phyloP scores from a whole-genome alignment of 225 moss, liverwort and hornwort species.

The Antitrichia curtipendula region DNA sequence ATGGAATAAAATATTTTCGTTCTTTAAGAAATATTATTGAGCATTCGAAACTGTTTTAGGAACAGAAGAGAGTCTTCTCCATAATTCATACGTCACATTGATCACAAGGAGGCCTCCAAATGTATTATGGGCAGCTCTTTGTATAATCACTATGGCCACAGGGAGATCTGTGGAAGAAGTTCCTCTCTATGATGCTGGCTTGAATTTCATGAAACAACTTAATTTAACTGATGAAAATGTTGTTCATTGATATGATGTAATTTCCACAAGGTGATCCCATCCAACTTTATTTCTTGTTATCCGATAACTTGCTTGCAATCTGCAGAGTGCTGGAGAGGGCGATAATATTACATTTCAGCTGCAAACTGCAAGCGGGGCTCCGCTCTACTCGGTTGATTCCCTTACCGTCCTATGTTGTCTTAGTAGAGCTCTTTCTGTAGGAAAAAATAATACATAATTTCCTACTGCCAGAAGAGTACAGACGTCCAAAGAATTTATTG shows the following conservation, averaged over 20 bases:
- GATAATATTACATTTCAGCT: conserved; percentile 18
- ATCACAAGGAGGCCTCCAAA: neutral
- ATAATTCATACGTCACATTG: neutral
- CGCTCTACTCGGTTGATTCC: conserved; percentile 32
- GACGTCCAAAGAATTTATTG: neutral
- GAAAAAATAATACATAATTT: neutral
- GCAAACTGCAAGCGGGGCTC: conserved; percentile 45
- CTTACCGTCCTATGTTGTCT: neutral
- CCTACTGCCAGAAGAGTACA: neutral
- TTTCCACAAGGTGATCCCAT: neutral
- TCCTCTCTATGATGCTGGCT: neutral
- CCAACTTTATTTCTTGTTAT: neutral
- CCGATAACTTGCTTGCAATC: neutral
- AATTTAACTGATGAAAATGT: neutral
- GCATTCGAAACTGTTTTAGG: neutral
- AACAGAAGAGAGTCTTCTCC: neutral
- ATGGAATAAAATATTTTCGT: neutral
- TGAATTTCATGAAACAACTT: neutral
- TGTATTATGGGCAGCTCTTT: neutral
- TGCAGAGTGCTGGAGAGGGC: conserved; percentile 7
- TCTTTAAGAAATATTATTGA: neutral
- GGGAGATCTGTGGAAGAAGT: neutral
- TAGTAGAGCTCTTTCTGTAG: neutral
- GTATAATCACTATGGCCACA: too few relatives aligned
- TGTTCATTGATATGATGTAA: neutral